Evolutionary conservation across 1,284 basidiomycete species (phyloP), one percentile per base, ranked within the genome.

Genomic region (Irpex sp.): DNA sequence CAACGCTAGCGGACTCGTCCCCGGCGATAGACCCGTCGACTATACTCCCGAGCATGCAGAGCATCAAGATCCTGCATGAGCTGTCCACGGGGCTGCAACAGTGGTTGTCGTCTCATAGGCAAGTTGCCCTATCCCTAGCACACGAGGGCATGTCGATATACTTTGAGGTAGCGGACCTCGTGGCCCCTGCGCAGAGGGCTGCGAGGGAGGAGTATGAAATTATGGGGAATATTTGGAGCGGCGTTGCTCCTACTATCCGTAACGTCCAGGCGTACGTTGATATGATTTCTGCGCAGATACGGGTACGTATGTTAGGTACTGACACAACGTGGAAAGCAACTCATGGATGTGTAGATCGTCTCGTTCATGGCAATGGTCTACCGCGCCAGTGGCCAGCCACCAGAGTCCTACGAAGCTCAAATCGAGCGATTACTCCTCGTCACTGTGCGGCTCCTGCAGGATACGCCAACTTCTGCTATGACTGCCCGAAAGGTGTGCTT

Each of bases 21-120:
- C 63, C 74, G 1, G 61, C 77, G 31, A 69, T 87, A 39, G 88
- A 92, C 66, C 63, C 78, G 9, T 88, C 87, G 65, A 71, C 80
- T 19, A 78, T 89, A 43, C 78, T 90, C 35, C 86, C 86, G n/a
- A 87, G 88, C 54, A 85, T 90, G 60, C 87, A 88, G 61, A 97
- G 95, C 73, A 97, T 98, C 83, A 98, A 98, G 76, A 93, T 98
- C 11, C 80, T 98, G 26, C 90, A 93, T 5, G 97, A 99, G 76
- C 93, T 97, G 80, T 94, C 94, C 5, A 92, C 97, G 78, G 90
- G 95, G 17, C 89, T 98, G 68, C 94, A 97, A 49, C 87, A 96
- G 50, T 92, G 98, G 75, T 90, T 94, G 65, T 96, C 98, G 76
- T 87, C 87, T 36, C 83, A 89, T 64, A 90, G 92, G 64, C 81